A percentile compares a stretch with the other conserved stretches of the same genome.
Evolutionary conservation across 176 grass and related monocot species (phyloP).

Genomic region (Hyparrhenia diplandra): DNA sequence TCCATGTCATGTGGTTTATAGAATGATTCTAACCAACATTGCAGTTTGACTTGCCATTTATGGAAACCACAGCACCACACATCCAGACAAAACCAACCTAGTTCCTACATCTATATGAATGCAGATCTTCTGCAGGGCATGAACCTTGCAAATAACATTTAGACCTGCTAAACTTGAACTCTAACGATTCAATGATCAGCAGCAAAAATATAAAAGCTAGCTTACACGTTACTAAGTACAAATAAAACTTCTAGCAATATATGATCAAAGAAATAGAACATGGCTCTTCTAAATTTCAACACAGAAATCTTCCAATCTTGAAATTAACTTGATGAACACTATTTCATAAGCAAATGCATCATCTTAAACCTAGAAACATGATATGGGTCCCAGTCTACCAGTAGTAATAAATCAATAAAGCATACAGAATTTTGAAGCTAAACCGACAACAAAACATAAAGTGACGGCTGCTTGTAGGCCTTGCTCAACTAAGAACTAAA

Average conservation of each 20-base stretch:
- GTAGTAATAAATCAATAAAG: not conserved
- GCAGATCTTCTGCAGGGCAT: not conserved
- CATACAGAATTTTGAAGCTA: not conserved
- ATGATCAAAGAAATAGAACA: not conserved
- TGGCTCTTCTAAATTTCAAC: not conserved
- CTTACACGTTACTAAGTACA: not conserved
- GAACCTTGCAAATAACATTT: not conserved
- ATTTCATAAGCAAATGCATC: not conserved
- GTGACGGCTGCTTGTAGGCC: not conserved
- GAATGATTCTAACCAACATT: not conserved
- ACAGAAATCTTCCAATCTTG: constrained; percentile 4
- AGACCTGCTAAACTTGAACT: not conserved
- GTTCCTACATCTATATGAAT: not conserved
- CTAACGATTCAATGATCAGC: not conserved
- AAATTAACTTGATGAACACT: constrained; percentile 2
- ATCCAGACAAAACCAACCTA: not conserved
- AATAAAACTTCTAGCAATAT: not conserved
- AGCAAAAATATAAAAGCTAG: constrained; percentile 1
- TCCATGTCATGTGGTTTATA: constrained; percentile 11
- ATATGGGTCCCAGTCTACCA: not conserved
- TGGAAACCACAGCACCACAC: constrained; percentile 1
- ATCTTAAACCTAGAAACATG: constrained; percentile 1
- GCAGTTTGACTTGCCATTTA: constrained; percentile 5
- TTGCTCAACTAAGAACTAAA: constrained; percentile 10
- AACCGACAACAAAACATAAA: not conserved